Base-by-base conservation (phyloP, 1,284 basidiomycete genomes). In the Tylopilus orsonianus region DNA sequence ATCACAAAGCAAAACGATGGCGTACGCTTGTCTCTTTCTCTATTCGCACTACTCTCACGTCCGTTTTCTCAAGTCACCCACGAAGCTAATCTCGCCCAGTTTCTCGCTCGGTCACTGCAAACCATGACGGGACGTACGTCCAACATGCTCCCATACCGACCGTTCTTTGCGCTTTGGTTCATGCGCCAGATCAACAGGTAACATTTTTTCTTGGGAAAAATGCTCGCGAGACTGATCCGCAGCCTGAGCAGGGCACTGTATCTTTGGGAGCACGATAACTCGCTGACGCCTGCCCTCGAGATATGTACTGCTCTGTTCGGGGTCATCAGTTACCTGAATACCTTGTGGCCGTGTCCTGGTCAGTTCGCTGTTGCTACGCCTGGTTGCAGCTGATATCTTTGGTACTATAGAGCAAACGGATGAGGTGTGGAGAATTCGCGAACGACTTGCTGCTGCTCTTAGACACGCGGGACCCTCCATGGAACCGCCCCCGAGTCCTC, bases 101-200 rank as follows among this genome's bases (percentile, higher is more conserved):
- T 78, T 22, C 74, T 83, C 20, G 79, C 84, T 70, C 66, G 71
- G 24, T 83, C 80, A 8, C 67, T 88, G 43, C 75, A 79, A 48
- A 75, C 77, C 2, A 72, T 87, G 52, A 87, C 85, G 9, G 85
- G 84, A 4, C 75, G 81, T 50, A 70, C 73, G 19, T 75, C 72
- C 29, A 77, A 80, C 52, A 65, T 74, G 26, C 65, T 87, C 30
- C 66, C 75, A 5, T 72, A 76, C 18, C 70, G 85, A 43, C 86
- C 86, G 5, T 85, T 84, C 65, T 85, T 83, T 60, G 71, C 82
- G 23, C 86, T 85, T 66, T 89, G 85, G 85, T 86, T 88, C 61
- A 85, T 87, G 82, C 76, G 76, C 13, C 85, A 89, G 62, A 75
- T 87, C 38, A 75, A 71, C 53, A 75, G 84, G 85, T 84, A 54